Evolutionary conservation across 805 yeast species (phyloP), one percentile per base, ranked within the genome.

Genomic region (Wickerhamomyces ciferrii): DNA sequence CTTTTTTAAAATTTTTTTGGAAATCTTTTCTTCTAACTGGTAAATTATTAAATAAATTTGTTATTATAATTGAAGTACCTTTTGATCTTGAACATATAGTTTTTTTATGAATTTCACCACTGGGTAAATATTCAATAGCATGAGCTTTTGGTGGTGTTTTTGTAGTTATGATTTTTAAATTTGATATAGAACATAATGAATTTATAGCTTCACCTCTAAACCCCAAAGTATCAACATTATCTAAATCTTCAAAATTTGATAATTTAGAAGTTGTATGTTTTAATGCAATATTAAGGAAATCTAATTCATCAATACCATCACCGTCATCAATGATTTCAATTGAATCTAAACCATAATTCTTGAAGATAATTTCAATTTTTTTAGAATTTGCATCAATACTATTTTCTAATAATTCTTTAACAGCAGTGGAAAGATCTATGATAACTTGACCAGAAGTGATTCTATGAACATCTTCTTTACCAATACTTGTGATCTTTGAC

Each of bases 361-460:
- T 72, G 55, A 92, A 79, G 2, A 69, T 68, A 15, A 92, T 68
- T 42, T 88, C 95, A 27, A 94, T 71, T 44, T 76, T 78, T 0
- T 77, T 71, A 10, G 94, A 76, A 20, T 73, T 63, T 0, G 97
- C 94, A 66, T 94, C 99, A 7, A 92, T 67, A 27, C 94, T 70
- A 61, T 92, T 92, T 57, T 92, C 99, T 2, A 94, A 72, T 2
- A 91, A 67, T 61, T 92, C 99, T 60, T 92, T 92, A 27, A 85
- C 81, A 0, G 87, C 85, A 0, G 92, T 80, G 0, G 79, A 71
- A 39, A 94, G 65, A 55, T 87, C 96, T 5, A 83, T 77, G 13
- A 94, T 86, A 14, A 94, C 98, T 62, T 94, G 99, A 0, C 97
- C 97, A 0, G 97, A 88, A 0, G 97, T 89, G 47, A 92, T 79